phyloP scores from a whole-genome alignment of 495 filamentous ascomycete genomes.

The Neurospora terricola region DNA sequence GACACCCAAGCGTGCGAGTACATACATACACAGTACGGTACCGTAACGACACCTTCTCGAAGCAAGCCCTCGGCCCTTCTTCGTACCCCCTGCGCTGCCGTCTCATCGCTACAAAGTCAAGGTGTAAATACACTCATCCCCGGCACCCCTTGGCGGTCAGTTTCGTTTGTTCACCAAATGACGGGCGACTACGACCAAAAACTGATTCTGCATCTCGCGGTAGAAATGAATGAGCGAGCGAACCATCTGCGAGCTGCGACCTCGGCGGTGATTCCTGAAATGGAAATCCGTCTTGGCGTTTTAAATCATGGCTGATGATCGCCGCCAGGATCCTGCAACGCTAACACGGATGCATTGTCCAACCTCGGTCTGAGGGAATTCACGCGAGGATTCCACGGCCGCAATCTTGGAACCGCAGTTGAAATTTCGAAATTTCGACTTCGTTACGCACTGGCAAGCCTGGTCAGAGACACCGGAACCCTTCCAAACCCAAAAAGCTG shows the following conservation, averaged over 20 bases:
- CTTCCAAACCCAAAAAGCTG: neutral
- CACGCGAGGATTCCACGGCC: neutral
- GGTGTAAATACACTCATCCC: neutral
- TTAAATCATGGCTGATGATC: constrained; percentile 3
- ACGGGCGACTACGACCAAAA: neutral
- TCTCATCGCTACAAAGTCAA: neutral
- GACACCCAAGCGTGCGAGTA: neutral
- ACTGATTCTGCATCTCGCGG: neutral
- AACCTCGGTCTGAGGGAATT: constrained; percentile 12
- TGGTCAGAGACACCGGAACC: neutral
- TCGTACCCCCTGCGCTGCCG: neutral
- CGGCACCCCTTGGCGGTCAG: neutral
- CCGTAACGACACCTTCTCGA: neutral
- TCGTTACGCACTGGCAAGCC: neutral
- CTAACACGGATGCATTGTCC: neutral
- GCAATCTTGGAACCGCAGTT: neutral
- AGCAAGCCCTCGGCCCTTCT: neutral
- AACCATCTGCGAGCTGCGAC: neutral
- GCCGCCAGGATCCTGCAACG: constrained; percentile 5
- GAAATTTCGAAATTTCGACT: neutral
- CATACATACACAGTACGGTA: neutral
- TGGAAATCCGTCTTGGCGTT: constrained; percentile 13
- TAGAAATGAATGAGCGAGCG: neutral
- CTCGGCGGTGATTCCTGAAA: constrained; percentile 17
- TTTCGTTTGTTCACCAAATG: neutral